Evolutionary conservation across 2,329 filamentous ascomycete genomes (phyloP).

Genomic region (Pseudophaeomoniella oleicola): DNA sequence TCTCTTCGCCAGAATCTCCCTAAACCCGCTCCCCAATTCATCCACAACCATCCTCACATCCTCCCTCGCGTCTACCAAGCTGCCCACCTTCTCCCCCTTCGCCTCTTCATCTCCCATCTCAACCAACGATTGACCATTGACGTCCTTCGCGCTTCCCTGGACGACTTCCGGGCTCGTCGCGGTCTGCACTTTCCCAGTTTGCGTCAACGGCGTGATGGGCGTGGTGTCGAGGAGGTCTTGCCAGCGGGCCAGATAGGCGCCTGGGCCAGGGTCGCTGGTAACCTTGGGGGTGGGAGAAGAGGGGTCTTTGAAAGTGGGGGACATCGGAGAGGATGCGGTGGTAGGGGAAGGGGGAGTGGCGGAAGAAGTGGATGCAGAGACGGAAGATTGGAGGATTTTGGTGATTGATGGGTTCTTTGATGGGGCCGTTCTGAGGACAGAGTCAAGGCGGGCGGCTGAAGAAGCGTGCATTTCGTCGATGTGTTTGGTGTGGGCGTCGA

Average conservation of each 20-base stretch:
- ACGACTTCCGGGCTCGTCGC: conserved; percentile 33
- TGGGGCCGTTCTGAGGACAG: conserved; percentile 32
- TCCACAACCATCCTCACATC: conserved; percentile 28
- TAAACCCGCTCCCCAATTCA: conserved; percentile 25
- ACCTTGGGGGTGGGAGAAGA: conserved; percentile 5
- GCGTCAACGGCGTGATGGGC: conserved; percentile 45
- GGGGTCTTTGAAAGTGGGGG: background rate
- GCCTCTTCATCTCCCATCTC: conserved; percentile 19
- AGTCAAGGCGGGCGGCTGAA: conserved; percentile 41
- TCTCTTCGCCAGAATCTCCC: conserved; percentile 15
- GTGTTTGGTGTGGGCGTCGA: conserved; percentile 49
- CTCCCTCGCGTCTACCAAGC: conserved; percentile 17
- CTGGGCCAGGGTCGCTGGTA: conserved; percentile 43
- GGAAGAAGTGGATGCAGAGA: conserved; percentile 4
- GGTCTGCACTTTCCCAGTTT: conserved; percentile 36
- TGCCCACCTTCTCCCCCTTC: conserved; percentile 16
- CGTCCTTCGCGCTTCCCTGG: conserved; percentile 10
- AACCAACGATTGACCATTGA: conserved; percentile 21
- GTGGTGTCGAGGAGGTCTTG: conserved; percentile 57
- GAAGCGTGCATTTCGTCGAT: conserved; percentile 39
- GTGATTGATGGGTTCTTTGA: conserved; percentile 11
- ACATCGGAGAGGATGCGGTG: conserved; percentile 6
- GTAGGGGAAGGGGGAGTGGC: conserved; percentile 4
- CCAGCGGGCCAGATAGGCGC: conserved; percentile 60
- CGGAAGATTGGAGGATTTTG: conserved; percentile 9